Evolutionary conservation across 2,329 filamentous ascomycete genomes (phyloP).

Genomic region (Didymosphaeria variabile): DNA sequence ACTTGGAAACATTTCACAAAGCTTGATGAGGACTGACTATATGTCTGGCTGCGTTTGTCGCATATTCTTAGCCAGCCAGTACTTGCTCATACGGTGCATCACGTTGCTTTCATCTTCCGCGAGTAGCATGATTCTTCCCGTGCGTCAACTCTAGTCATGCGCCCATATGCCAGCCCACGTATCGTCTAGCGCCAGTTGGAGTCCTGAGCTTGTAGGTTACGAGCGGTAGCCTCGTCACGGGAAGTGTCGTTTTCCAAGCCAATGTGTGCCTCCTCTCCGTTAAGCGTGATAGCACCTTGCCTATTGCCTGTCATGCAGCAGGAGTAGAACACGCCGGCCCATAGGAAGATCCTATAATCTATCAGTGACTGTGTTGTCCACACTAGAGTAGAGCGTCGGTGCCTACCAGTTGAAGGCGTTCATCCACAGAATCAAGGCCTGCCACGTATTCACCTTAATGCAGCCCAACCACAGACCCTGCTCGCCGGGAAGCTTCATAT

Average conservation of each 20-base stretch:
- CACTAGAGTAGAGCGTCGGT: too few relatives aligned
- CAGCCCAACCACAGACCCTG: slow-evolving; percentile 3
- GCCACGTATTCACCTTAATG: slow-evolving; percentile 6
- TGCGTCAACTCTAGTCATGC: background rate
- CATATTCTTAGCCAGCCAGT: too few relatives aligned
- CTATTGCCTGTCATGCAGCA: slow-evolving; percentile 3
- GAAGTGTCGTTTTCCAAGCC: background rate
- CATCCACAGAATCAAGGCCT: slow-evolving; percentile 6
- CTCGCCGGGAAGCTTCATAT: background rate
- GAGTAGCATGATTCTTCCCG: too few relatives aligned
- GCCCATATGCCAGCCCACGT: background rate
- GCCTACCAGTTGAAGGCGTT: slow-evolving; percentile 2
- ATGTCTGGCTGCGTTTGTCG: too few relatives aligned
- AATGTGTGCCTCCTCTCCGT: background rate
- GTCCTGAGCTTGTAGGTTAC: background rate
- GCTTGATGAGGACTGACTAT: too few relatives aligned
- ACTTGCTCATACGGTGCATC: too few relatives aligned
- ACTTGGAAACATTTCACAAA: too few relatives aligned
- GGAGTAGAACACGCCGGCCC: slow-evolving; percentile 4
- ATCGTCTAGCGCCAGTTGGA: slow-evolving; percentile 3
- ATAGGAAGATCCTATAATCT: background rate
- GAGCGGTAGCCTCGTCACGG: background rate
- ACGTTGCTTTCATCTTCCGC: too few relatives aligned
- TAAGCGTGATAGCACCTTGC: slow-evolving; percentile 5
- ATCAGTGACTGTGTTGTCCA: background rate